Evolutionary conservation across 140 eudicot genomes (phyloP).

Genomic region (Oenanthe javanica): DNA sequence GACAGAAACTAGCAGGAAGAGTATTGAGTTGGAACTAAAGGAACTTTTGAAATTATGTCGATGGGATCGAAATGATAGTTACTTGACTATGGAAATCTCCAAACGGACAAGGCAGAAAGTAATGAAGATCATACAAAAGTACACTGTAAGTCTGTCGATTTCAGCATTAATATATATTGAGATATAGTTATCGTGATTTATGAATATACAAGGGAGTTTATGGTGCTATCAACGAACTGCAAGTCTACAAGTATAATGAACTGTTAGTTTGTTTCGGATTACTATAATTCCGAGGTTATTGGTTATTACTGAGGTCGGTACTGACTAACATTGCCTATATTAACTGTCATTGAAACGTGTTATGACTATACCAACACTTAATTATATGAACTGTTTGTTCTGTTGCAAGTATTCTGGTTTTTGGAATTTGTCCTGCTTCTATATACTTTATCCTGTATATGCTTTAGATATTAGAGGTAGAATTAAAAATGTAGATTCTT

Average conservation of each 20-base stretch:
- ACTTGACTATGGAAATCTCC: slow-evolving; percentile 49
- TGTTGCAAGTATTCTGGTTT: background rate
- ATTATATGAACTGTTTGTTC: background rate
- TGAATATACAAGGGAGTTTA: background rate
- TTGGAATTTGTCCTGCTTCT: background rate
- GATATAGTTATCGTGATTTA: background rate
- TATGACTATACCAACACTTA: background rate
- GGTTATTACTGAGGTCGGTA: background rate
- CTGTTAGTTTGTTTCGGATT: background rate
- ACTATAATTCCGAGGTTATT: background rate
- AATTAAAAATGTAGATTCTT: background rate
- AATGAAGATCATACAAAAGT: slow-evolving; percentile 63
- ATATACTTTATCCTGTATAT: background rate
- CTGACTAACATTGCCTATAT: background rate
- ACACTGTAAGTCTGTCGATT: slow-evolving; percentile 47
- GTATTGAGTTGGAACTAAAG: slow-evolving; percentile 53
- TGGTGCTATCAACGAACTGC: too few species aligned
- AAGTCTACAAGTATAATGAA: too few species aligned
- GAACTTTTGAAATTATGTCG: slow-evolving; percentile 55
- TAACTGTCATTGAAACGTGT: background rate
- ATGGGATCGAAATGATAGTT: slow-evolving; percentile 66
- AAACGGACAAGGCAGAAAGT: slow-evolving; percentile 65
- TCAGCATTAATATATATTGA: background rate
- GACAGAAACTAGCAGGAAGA: slow-evolving; percentile 42
- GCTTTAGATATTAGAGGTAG: background rate